Base-by-base conservation (phyloP, 208 protist genomes). In the Trichomonas vaginalis region DNA sequence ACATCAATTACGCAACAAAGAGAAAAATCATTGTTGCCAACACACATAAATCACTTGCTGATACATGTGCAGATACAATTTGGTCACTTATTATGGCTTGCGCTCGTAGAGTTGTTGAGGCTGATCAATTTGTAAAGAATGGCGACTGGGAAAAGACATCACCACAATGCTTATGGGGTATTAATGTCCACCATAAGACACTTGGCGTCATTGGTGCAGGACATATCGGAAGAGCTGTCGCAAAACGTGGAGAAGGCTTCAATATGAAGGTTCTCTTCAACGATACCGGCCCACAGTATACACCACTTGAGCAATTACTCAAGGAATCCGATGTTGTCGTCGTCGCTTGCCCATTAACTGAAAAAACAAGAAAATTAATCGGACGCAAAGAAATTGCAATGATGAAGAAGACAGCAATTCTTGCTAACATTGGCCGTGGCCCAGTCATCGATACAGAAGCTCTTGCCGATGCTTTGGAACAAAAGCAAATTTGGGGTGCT, bases 361-460 rank as follows among this genome's bases (percentile, higher is more conserved):
- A 42, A 15, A 46, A 48, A n/a, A 97, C 96, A 6, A 48, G 95
- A 35, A 37, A 40, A n/a, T 48, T 97, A 48, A 83, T 97, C 35
- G 40, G 45, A 32, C 12, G 1, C 9, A 23, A n/a, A 15, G n/a
- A 96, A 40, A 56, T 97, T 14, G 37, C 40, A 37, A 10, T 61
- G 51, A 97, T 97, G 96, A 97, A 97, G 86, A 79, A 39, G 23
- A 95, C 3, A 14, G 96, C 96, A 1, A 90, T 95, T 21, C 82
- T 97, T 14, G 95, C 97, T 10, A 97, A 97, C 95, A 95, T 95
- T 46, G 95, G 62, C 8, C 95, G 96, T 39, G 96, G 96, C 12
- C 46, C 47, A 14, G 46, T 96, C n/a, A 87, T 97, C 27, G 49
- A 95, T 15, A 49, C 86, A 95, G 32, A 95, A 32, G 96, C 17